Evolutionary conservation across 2,329 filamentous ascomycete genomes (phyloP), one percentile per base, ranked within the genome.

Genomic region (Aspergillus ochraceoroseus): DNA sequence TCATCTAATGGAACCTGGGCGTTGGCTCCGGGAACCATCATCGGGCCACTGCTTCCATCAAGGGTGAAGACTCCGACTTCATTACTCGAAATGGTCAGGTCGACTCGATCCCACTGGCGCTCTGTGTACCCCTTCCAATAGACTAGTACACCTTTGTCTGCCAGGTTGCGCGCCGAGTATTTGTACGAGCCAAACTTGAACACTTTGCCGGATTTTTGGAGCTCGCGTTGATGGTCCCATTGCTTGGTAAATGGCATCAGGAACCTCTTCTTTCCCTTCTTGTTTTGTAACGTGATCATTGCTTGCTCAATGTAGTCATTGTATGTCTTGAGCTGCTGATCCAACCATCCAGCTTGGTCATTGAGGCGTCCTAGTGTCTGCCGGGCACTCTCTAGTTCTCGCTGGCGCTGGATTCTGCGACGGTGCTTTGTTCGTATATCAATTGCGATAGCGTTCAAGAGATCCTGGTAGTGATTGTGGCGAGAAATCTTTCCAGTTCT

Each of bases 261-360:
- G 74, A 95, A 95, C 38, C 85, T 80, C 65, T 94, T 94, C 71
- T 94, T 94, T 47, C 83, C 89, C 68, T 95, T 95, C 66, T 95
- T 94, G 68, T 86, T 95, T 65, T 96, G 92, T 43, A 98, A 74
- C 3, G 94, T 98, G 45, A 89, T 77, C 87, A 98, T 95, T 33
- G 92, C 90, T 65, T 95, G 89, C 70, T 98, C 94, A 59, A 98
- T 95, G 67, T 98, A 98, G 69, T 98, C 88, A 62, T 98, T 95
- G 70, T 98, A 98, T 51, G 83, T 92, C 74, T 95, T 95, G 46
- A 94, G 79, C 68, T 98, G 92, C 54, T 88, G 85, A 61, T 98
- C 92, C 7, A 98, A 77, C 67, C 94, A 98, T 51, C 81, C 79
- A 25, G 90, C 89, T 70, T 98, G 70, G 40, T 72, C 71, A 22